Conservation (phyloP, 108 stramenopile species). For the Skeletonema marinoi region DNA sequence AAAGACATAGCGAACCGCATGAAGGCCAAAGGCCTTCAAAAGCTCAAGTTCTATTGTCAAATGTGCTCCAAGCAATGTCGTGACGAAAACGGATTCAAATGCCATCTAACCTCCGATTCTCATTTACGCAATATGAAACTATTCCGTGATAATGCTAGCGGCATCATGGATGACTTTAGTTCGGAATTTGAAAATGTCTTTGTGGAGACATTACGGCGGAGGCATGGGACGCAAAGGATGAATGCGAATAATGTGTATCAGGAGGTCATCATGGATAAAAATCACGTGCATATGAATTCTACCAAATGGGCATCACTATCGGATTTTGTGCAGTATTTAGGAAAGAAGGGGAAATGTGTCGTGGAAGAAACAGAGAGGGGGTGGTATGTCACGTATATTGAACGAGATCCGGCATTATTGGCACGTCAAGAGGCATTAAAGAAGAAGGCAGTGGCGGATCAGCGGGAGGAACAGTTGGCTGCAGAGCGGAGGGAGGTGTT, state of each 20-base stretch:
- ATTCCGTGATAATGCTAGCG: constrained; percentile 85
- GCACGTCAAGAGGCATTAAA: constrained; percentile 54
- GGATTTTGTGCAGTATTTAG: constrained; percentile 96
- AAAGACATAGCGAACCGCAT: constrained; percentile 93
- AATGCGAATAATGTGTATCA: constrained; percentile 98
- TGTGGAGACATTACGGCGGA: constrained; percentile 83
- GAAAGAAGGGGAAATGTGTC: constrained; percentile 88
- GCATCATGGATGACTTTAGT: constrained; percentile 78
- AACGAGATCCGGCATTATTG: constrained; percentile 79
- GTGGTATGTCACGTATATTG: constrained; percentile 96
- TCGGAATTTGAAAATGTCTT: constrained; percentile 88
- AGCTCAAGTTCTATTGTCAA: constrained; percentile 97
- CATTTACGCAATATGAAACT: constrained; percentile 98
- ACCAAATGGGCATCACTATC: constrained; percentile 95
- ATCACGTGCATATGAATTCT: constrained; percentile 99
- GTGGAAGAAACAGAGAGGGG: constrained; percentile 98
- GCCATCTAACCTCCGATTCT: constrained; percentile 93
- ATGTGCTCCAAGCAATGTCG: constrained; percentile 99
- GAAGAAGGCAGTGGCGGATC: constrained; percentile 62
- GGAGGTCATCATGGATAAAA: constrained; percentile 95
- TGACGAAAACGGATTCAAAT: constrained; percentile 98
- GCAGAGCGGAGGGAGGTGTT: constrained; percentile 58
- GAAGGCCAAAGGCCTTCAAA: constrained; percentile 96
- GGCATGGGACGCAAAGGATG: constrained; percentile 92
- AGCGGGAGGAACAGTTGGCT: constrained; percentile 52